Evolutionary conservation across 1,139 yeast species (phyloP).

Genomic region (Blastobotrys serpentis): DNA sequence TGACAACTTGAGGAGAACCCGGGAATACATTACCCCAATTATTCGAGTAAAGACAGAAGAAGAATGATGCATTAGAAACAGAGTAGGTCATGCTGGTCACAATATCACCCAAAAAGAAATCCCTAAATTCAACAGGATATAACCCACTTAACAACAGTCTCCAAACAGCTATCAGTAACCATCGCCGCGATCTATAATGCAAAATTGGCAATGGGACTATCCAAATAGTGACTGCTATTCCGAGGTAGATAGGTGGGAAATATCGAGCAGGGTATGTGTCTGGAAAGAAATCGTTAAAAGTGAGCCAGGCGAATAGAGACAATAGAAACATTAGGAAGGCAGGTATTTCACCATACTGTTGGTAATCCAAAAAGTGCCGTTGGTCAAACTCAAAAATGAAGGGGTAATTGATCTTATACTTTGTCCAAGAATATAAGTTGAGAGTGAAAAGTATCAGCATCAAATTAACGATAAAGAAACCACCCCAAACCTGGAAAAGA

Average conservation of each 20-base stretch:
- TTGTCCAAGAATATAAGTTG: conserved; percentile 71
- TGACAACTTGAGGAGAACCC: conserved; percentile 46
- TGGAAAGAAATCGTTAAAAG: conserved; percentile 72
- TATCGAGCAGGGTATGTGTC: conserved; percentile 58
- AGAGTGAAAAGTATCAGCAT: conserved; percentile 63
- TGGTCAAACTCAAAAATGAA: conserved; percentile 88
- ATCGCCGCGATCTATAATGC: conserved; percentile 58
- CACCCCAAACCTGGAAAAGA: conserved; percentile 87
- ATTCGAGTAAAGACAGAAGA: conserved; percentile 75
- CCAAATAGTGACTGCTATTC: conserved; percentile 48
- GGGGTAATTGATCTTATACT: conserved; percentile 77
- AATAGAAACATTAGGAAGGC: conserved; percentile 56
- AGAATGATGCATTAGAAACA: conserved; percentile 78
- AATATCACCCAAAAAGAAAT: conserved; percentile 89
- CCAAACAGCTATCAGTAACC: conserved; percentile 73
- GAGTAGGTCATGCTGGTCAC: conserved; percentile 86
- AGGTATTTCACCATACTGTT: conserved; percentile 65
- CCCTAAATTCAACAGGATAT: conserved; percentile 92
- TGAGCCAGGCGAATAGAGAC: conserved; percentile 67
- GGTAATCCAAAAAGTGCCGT: conserved; percentile 63
- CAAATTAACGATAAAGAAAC: conserved; percentile 66
- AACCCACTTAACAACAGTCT: conserved; percentile 77
- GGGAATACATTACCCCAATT: conserved; percentile 49
- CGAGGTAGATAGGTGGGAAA: conserved; percentile 81
- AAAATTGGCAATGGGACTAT: conserved; percentile 59